These are phyloP conservation scores for Leishmania gerbilli DNA, from an alignment of 208 protist genomes.

Conservation along the genomic window DNA sequence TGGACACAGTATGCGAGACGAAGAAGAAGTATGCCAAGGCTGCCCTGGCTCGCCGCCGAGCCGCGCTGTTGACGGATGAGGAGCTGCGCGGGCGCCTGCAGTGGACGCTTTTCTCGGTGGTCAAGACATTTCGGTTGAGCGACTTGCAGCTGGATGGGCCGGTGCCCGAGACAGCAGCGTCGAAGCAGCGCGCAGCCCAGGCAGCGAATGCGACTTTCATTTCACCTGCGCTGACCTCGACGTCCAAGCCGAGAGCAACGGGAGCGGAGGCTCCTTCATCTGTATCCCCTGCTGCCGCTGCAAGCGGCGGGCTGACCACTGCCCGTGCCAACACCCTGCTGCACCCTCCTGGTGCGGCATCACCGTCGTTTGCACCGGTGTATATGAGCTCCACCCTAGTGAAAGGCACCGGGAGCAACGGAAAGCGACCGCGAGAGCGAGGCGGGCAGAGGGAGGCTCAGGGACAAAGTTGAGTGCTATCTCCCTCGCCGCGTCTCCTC, in stretches of 20 bases:
- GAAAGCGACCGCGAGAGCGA: constrained; percentile 26
- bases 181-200: constrained; percentile 18
- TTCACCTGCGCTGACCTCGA: not conserved
- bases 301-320: not conserved
- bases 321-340: constrained; percentile 11
- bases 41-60: constrained; percentile 73
- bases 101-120: constrained; percentile 82
- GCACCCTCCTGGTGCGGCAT: constrained; percentile 31
- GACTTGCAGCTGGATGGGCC: constrained; percentile 82
- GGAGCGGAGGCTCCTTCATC: not conserved
- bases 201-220: not conserved
- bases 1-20: constrained; percentile 64
- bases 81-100: constrained; percentile 78
- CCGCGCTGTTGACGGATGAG: constrained; percentile 86
- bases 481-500: not conserved
- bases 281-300: not conserved
- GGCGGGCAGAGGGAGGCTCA: constrained; percentile 5
- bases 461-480: not conserved
- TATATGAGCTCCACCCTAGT: constrained; percentile 78
- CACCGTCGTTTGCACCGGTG: constrained; percentile 47
- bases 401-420: constrained; percentile 16
- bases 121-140: constrained; percentile 62
- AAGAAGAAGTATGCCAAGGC: constrained; percentile 82
- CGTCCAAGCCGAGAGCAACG: not conserved
- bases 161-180: constrained; percentile 58